Evolutionary conservation across 257 asterid species (phyloP).

Genomic region (Ligustrum vulgare): DNA sequence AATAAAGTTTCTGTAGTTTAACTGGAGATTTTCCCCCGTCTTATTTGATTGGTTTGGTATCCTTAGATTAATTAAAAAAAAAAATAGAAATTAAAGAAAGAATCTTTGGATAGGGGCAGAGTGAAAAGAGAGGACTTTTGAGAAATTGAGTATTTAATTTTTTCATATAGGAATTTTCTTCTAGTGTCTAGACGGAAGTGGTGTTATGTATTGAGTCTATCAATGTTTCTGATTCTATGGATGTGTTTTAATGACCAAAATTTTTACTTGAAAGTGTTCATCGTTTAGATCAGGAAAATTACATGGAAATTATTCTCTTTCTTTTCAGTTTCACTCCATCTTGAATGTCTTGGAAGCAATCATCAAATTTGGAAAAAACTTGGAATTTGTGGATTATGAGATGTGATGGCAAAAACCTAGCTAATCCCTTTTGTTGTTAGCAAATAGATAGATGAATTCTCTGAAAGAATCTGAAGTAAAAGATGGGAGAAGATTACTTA

Average conservation of each 20-base stretch:
- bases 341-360: neutral
- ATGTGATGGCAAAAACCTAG: neutral
- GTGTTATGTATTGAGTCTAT: conserved; percentile 45
- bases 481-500: neutral
- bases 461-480: neutral
- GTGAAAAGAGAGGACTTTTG: conserved; percentile 30
- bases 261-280: neutral
- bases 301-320: neutral
- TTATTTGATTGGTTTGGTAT: conserved; percentile 40
- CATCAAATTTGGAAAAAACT: neutral
- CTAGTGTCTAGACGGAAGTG: conserved; percentile 45
- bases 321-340: neutral
- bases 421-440: neutral
- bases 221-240: conserved; percentile 32
- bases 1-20: conserved; percentile 19
- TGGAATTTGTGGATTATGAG: neutral
- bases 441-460: neutral
- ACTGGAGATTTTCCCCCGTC: conserved; percentile 26
- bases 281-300: neutral
- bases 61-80: conserved; percentile 32
- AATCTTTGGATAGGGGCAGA: conserved; percentile 43
- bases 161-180: conserved; percentile 26
- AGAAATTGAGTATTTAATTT: conserved; percentile 24
- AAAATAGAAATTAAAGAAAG: conserved; percentile 22
- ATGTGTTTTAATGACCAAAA: neutral